Evolutionary conservation across 176 grass and related monocot genomes (phyloP), one percentile per base, ranked within the genome.

Genomic region (Lolium rigidum): DNA sequence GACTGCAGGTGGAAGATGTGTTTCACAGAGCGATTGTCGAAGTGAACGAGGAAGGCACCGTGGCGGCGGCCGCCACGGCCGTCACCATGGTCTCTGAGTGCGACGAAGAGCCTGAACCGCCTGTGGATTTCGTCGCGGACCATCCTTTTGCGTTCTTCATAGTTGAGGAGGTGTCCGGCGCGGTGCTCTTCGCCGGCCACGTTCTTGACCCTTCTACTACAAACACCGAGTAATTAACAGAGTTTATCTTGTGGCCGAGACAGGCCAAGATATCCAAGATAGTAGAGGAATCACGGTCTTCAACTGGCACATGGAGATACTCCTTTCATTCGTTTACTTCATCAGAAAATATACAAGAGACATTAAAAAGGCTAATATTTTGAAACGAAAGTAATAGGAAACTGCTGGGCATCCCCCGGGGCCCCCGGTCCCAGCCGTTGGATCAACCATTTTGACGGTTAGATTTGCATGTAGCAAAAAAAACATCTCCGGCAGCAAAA

Each of bases 21-120:
- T 72, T 72, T 3, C 69, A 72, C 69, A 72, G 11, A 20, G 69
- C 69, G 20, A 38, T 72, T 17, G 69, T 72, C 4, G 69, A 71
- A 71, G 39, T 71, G 38, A 71, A 71, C 68, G 68, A 71, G 20
- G 68, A 71, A 71, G 69, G 18, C 69, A 71, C 39, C 7, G 20
- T 46, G 10, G 69, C 69, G 4, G 69, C 10, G 20, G 69, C 69
- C 10, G n/a, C 10, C 69, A 71, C 69, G 2, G 69, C 10, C 69
- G 7, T 46, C 18, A 41, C 17, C 37, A 4, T 43, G 1, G 21
- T 18, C 5, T 3, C 17, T 56, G 21, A 62, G 21, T 62, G 21
- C 20, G 1, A 4, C 0, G 21, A 5, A 13, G 10, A 18, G 0
- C 31, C 1, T 31, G 2, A 0, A 20, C 37, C 7, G 35, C 67